phyloP scores from a whole-genome alignment of 2,329 filamentous ascomycete species.

The Trichoderma aggressivum region DNA sequence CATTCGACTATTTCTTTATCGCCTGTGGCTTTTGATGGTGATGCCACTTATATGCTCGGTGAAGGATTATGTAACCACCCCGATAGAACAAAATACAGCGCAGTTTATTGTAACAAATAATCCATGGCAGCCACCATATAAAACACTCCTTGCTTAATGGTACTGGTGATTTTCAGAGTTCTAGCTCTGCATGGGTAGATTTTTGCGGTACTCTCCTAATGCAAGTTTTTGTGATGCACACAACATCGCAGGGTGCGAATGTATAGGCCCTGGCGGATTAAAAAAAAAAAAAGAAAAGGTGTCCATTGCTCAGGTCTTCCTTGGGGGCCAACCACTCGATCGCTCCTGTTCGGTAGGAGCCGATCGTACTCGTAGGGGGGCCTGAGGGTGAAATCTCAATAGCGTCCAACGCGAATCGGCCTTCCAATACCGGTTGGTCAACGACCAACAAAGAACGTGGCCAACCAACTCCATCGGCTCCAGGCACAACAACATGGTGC shows the following conservation, averaged over 20 bases:
- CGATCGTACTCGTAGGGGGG: slow-evolving; percentile 9
- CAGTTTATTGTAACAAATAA: neutral
- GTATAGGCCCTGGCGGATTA: neutral
- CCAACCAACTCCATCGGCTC: neutral
- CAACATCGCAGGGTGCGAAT: neutral
- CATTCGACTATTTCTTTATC: neutral
- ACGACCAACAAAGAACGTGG: neutral
- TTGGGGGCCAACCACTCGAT: neutral
- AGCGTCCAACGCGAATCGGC: neutral
- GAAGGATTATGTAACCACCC: neutral
- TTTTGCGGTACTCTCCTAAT: neutral
- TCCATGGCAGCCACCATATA: too few species aligned
- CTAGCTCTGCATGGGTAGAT: neutral
- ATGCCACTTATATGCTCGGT: neutral
- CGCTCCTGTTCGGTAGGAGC: neutral
- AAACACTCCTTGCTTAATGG: neutral
- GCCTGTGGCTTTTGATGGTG: neutral
- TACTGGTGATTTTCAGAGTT: neutral
- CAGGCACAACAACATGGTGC: neutral
- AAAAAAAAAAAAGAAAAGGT: neutral
- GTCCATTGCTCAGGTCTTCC: neutral
- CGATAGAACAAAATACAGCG: neutral
- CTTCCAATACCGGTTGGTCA: slow-evolving; percentile 12
- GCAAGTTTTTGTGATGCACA: neutral
- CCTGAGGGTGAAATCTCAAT: neutral